A percentile compares a stretch with the other conserved stretches of the same genome.
phyloP scores from a whole-genome alignment of 2,329 filamentous ascomycete species.

The Trichoderma citrinoviride region DNA sequence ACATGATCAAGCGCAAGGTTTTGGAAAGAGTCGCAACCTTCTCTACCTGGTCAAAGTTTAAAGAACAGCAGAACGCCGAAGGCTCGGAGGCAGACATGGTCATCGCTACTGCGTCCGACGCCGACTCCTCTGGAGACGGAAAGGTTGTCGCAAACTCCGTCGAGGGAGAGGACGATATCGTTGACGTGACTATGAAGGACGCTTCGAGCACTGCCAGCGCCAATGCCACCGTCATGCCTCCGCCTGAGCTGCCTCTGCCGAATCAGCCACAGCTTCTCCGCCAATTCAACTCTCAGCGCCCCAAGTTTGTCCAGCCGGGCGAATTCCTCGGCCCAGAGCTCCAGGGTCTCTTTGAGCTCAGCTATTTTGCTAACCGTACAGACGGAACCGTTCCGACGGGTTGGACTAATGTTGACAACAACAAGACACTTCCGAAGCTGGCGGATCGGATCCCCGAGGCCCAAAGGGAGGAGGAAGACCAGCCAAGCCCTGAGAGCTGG shows the following conservation, averaged over 20 bases:
- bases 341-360: slow-evolving; percentile 74
- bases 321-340: slow-evolving; percentile 61
- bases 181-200: slow-evolving; percentile 85
- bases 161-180: slow-evolving; percentile 84
- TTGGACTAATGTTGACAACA: slow-evolving; percentile 61
- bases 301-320: slow-evolving; percentile 52
- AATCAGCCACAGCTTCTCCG: slow-evolving; percentile 38
- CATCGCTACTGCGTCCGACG: slow-evolving; percentile 60
- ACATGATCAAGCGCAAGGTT: slow-evolving; percentile 76
- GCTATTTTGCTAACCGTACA: slow-evolving; percentile 56
- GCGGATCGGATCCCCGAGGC: slow-evolving; percentile 45
- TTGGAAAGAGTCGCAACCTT: slow-evolving; percentile 72
- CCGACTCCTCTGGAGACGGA: slow-evolving; percentile 64
- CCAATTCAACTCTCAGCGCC: slow-evolving; percentile 50
- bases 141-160: slow-evolving; percentile 76
- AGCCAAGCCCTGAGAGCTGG: slow-evolving; percentile 48
- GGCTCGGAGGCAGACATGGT: slow-evolving; percentile 66
- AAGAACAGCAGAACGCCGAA: slow-evolving; percentile 46
- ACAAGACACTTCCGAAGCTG: slow-evolving; percentile 55
- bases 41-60: slow-evolving; percentile 67
- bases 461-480: slow-evolving; percentile 45
- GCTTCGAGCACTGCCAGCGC: slow-evolving; percentile 34
- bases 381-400: slow-evolving; percentile 66
- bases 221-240: slow-evolving; percentile 23
- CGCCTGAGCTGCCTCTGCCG: slow-evolving; percentile 21